A percentile compares a stretch with the other conserved stretches of the same genome.
Evolutionary conservation across 176 grass and related monocot genomes (phyloP).

Genomic region (Zoysia pacifica): DNA sequence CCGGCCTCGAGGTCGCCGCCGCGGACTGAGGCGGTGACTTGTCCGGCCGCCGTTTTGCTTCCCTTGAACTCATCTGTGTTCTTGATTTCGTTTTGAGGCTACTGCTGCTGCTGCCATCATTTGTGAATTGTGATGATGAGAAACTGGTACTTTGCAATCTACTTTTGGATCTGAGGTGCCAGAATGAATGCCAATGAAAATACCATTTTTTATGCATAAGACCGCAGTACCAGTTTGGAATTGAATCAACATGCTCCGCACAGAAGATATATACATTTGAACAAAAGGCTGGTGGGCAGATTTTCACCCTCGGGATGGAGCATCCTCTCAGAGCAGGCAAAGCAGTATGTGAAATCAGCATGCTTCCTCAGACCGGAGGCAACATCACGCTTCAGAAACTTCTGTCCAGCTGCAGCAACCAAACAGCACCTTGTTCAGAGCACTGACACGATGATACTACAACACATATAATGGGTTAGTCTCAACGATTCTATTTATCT

Average conservation of each 20-base stretch:
- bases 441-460: background rate
- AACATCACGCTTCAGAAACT: background rate
- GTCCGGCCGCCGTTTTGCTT: background rate
- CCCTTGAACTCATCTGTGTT: background rate
- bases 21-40: slow-evolving; percentile 21
- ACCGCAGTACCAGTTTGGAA: no score
- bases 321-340: background rate
- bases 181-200: no score
- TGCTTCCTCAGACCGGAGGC: background rate
- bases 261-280: no score
- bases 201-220: no score
- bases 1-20: slow-evolving; percentile 19
- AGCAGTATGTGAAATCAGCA: background rate
- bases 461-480: background rate
- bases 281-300: no score
- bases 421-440: background rate
- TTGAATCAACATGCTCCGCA: no score
- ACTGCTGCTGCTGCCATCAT: background rate
- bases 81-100: background rate
- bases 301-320: background rate
- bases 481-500: no score
- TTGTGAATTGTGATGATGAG: no score
- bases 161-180: no score
- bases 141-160: no score
- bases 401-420: background rate